A percentile compares a stretch with the other conserved stretches of the same genome.
These are phyloP conservation scores for Plantago rigida DNA, from an alignment of 305 asterid genomes.

Conservation along the genomic window DNA sequence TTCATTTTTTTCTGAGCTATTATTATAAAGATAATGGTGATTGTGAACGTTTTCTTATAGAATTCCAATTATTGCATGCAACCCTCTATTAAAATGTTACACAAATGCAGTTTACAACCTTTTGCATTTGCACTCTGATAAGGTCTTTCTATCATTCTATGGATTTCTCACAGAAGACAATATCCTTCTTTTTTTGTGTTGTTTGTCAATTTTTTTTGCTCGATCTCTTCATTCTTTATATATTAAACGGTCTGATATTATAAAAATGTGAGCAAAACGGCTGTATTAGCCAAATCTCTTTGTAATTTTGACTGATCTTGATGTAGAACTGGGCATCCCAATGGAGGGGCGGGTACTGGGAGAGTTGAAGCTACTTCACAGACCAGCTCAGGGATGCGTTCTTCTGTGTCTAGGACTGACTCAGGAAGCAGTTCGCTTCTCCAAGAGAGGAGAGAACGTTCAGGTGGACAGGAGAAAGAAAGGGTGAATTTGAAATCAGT, in stretches of 20 bases:
- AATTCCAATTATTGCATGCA: too few species aligned
- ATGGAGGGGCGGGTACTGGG: constrained; percentile 50
- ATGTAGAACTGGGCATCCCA: constrained; percentile 57
- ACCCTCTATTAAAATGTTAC: too few species aligned
- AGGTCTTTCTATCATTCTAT: too few species aligned
- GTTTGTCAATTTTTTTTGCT: too few species aligned
- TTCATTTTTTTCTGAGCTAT: too few species aligned
- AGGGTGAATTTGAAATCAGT: constrained; percentile 60
- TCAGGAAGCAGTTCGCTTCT: constrained; percentile 57
- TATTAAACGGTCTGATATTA: too few species aligned
- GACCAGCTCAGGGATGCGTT: constrained; percentile 56
- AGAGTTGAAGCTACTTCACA: constrained; percentile 61
- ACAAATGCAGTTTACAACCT: neutral
- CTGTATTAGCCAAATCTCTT: constrained; percentile 2
- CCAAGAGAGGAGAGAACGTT: constrained; percentile 70
- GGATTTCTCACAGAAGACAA: too few species aligned
- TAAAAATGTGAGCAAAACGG: constrained; percentile 3
- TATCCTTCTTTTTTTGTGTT: too few species aligned
- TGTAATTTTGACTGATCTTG: constrained; percentile 23
- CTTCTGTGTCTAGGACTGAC: constrained; percentile 58
- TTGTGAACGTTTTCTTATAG: too few species aligned
- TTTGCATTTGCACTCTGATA: neutral
- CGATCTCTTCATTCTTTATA: too few species aligned
- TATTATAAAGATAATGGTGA: too few species aligned
- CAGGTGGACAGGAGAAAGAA: constrained; percentile 64